Evolutionary conservation across 2,329 filamentous ascomycete species (phyloP).

Genomic region (Verruconis gallopava): DNA sequence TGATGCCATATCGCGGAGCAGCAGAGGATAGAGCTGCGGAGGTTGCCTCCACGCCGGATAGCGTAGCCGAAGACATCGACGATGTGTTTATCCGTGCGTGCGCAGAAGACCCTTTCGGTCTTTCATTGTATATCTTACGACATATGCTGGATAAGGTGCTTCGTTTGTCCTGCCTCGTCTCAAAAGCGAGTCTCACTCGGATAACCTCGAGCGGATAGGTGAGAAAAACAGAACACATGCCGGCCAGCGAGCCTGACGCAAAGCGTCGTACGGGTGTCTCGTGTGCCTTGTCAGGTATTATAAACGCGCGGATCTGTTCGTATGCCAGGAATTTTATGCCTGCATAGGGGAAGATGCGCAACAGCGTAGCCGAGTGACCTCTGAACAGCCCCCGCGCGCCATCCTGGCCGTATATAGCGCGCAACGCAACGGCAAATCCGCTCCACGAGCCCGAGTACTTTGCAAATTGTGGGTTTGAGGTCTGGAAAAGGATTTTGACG

Average conservation of each 20-base stretch:
- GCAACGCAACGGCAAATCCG: conserved; percentile 69
- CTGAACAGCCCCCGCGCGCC: conserved; percentile 71
- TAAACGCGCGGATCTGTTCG: conserved; percentile 73
- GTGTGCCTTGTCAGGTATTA: conserved; percentile 59
- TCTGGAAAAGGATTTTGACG: conserved; percentile 97
- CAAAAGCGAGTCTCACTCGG: conserved; percentile 83
- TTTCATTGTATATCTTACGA: conserved; percentile 75
- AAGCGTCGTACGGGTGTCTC: conserved; percentile 73
- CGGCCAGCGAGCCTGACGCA: conserved; percentile 59
- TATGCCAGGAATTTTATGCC: conserved; percentile 97
- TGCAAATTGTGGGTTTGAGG: conserved; percentile 82
- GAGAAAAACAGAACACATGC: conserved; percentile 85
- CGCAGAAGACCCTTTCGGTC: conserved; percentile 17
- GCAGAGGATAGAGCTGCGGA: conserved; percentile 35
- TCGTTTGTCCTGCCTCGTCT: conserved; percentile 62
- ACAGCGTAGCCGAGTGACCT: conserved; percentile 83
- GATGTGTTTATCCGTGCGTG: conserved; percentile 12
- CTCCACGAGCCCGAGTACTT: conserved; percentile 87
- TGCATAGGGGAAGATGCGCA: conserved; percentile 94
- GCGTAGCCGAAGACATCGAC: conserved; percentile 18
- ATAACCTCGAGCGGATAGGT: conserved; percentile 94
- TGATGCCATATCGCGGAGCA: conserved; percentile 53
- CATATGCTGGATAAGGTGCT: conserved; percentile 67
- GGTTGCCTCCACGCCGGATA: conserved; percentile 28
- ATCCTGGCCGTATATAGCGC: conserved; percentile 66